Evolutionary conservation across 2,329 filamentous ascomycete genomes (phyloP).

Genomic region (Diaporthe aspalathi): DNA sequence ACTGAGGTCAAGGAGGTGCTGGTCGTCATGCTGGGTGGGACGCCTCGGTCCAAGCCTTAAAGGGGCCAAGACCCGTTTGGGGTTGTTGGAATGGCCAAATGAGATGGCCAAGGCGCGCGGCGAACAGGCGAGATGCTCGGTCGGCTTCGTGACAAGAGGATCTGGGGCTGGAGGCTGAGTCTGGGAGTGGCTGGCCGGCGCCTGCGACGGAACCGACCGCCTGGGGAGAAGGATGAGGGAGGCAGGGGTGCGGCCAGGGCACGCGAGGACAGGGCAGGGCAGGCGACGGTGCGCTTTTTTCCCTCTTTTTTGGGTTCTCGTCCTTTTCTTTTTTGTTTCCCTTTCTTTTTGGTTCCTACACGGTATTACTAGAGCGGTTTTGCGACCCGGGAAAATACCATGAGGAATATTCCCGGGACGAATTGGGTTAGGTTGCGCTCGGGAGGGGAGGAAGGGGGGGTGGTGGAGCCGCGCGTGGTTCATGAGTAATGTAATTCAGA

Average conservation of each 20-base stretch:
- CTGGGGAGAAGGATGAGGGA: background rate
- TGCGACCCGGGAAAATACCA: slow-evolving; percentile 22
- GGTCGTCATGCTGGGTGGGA: slow-evolving; percentile 3
- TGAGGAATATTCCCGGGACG: slow-evolving; percentile 29
- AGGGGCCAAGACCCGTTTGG: slow-evolving; percentile 24
- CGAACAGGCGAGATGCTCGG: slow-evolving; percentile 14
- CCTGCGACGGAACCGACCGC: slow-evolving; percentile 34
- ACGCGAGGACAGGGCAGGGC: background rate
- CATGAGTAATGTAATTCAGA: slow-evolving; percentile 33
- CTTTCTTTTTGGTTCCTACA: slow-evolving; percentile 10
- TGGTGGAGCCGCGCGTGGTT: slow-evolving; percentile 30
- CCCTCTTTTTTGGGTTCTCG: background rate
- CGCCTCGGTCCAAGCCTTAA: slow-evolving; percentile 17
- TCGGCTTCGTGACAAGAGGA: slow-evolving; percentile 18
- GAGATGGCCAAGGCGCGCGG: slow-evolving; percentile 30
- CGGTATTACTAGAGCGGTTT: background rate
- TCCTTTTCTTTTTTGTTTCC: background rate
- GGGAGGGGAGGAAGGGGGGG: slow-evolving; percentile 13
- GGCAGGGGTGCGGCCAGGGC: background rate
- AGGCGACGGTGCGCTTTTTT: background rate
- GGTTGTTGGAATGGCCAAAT: slow-evolving; percentile 8
- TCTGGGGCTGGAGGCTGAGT: slow-evolving; percentile 33
- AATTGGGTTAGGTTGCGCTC: slow-evolving; percentile 29
- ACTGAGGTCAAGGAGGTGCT: background rate
- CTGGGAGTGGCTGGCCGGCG: slow-evolving; percentile 34